Conservation (phyloP, 1,139 yeast genomes). For the Hemisphaericaspora xylofermentans region DNA sequence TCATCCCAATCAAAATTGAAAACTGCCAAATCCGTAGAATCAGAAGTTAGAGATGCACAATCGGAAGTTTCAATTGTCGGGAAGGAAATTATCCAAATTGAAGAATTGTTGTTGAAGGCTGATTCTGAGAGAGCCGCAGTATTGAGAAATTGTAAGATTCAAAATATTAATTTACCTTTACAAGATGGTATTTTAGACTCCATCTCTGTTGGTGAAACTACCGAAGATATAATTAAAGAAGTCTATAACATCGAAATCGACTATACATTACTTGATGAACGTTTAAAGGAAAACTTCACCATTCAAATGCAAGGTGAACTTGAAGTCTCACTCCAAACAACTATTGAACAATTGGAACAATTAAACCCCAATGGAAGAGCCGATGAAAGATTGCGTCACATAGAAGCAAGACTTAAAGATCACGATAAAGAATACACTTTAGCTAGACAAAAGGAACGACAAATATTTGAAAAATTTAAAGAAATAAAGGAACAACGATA, state of each 20-base stretch:
- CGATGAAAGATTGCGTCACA: conserved; percentile 69
- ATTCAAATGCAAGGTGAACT: conserved; percentile 50
- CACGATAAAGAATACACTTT: conserved; percentile 65
- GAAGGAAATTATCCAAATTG: conserved; percentile 38
- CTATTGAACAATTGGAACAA: conserved; percentile 50
- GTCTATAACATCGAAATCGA: conserved; percentile 57
- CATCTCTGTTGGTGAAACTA: conserved; percentile 45
- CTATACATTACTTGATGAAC: conserved; percentile 48
- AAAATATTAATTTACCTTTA: conserved; percentile 66
- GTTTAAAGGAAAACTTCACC: conserved; percentile 38
- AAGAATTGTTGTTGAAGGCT: conserved; percentile 55
- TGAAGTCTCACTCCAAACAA: conserved; percentile 31
- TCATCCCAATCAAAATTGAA: conserved; percentile 28
- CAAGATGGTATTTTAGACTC: conserved; percentile 54
- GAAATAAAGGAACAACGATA: conserved; percentile 60
- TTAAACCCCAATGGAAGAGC: conserved; percentile 84
- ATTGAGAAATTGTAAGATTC: conserved; percentile 74
- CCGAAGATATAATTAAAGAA: conserved; percentile 37
- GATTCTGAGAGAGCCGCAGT: conserved; percentile 60
- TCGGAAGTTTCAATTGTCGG: conserved; percentile 26
- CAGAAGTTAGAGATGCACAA: conserved; percentile 34
- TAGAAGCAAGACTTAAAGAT: conserved; percentile 57
- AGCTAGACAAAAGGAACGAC: conserved; percentile 62
- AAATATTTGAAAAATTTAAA: conserved; percentile 56
- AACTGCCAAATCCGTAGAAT: conserved; percentile 28